Evolutionary conservation across 2,329 filamentous ascomycete genomes (phyloP).

Genomic region (Aspergillus eucalypticola): DNA sequence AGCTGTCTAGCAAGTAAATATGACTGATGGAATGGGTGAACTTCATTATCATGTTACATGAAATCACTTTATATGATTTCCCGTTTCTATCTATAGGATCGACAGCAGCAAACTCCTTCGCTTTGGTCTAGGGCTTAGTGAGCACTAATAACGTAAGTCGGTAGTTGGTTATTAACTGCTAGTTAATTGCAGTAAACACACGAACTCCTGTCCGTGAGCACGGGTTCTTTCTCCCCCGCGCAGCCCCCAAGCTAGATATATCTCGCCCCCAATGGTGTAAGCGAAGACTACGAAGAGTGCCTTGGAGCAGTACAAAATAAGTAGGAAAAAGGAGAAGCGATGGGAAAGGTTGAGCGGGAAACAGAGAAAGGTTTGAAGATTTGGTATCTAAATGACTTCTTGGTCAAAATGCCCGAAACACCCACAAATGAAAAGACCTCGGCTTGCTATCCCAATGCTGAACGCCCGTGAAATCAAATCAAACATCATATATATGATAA

Average conservation of each 20-base stretch:
- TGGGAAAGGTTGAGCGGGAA: neutral
- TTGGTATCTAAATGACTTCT: slow-evolving; percentile 20
- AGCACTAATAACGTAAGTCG: neutral
- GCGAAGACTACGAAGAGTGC: neutral
- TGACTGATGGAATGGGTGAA: too few species aligned
- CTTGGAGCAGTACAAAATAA: neutral
- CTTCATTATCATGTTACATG: too few species aligned
- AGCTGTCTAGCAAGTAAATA: too few species aligned
- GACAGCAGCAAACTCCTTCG: neutral
- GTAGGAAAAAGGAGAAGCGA: neutral
- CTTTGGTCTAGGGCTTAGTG: neutral
- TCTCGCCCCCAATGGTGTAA: neutral
- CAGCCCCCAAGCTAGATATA: slow-evolving; percentile 3
- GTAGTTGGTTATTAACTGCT: too few species aligned
- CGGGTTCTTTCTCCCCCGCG: neutral
- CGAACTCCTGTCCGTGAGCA: neutral
- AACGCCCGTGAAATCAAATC: slow-evolving; percentile 21
- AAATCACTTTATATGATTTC: too few species aligned
- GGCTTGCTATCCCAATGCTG: slow-evolving; percentile 19
- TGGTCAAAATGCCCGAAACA: slow-evolving; percentile 25
- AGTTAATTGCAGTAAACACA: neutral
- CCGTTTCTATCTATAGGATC: neutral
- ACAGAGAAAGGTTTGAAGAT: neutral
- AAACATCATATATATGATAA: slow-evolving; percentile 12
- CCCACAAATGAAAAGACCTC: neutral